These are phyloP conservation scores for Cyphellophora europaea DNA, from an alignment of 2,329 filamentous ascomycete genomes.

Conservation along the genomic window DNA sequence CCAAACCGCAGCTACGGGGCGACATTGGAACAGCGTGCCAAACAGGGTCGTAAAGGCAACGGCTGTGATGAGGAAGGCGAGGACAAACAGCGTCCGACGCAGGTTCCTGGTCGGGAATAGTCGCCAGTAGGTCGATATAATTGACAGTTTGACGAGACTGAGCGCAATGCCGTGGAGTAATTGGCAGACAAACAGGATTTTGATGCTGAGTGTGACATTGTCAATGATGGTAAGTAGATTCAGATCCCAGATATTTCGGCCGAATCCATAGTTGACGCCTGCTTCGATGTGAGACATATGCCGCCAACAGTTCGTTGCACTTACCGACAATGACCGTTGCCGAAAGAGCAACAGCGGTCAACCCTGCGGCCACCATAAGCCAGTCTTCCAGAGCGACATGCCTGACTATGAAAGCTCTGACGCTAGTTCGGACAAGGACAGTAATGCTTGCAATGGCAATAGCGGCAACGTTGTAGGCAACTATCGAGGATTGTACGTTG, in stretches of 20 bases:
- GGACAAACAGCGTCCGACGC: slow-evolving; percentile 12
- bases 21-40: slow-evolving; percentile 37
- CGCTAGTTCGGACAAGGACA: slow-evolving; percentile 7
- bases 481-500: not conserved
- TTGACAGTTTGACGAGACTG: slow-evolving; percentile 25
- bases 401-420: slow-evolving; percentile 13
- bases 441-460: not conserved
- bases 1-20: slow-evolving; percentile 32
- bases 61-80: slow-evolving; percentile 10
- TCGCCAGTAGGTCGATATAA: slow-evolving; percentile 22
- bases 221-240: slow-evolving; percentile 3
- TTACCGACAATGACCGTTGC: slow-evolving; percentile 14
- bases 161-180: slow-evolving; percentile 38
- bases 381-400: slow-evolving; percentile 15
- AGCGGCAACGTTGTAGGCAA: not conserved
- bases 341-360: slow-evolving; percentile 12
- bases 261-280: slow-evolving; percentile 22
- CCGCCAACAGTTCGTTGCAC: too few species aligned
- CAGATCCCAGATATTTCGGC: slow-evolving; percentile 22
- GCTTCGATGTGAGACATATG: not conserved
- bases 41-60: slow-evolving; percentile 29
- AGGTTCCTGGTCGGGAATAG: slow-evolving; percentile 20
- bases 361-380: slow-evolving; percentile 15
- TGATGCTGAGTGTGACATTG: not conserved
- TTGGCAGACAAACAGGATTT: slow-evolving; percentile 36